A percentile compares a stretch with the other conserved stretches of the same genome.
Evolutionary conservation across 768 basidiomycete species (phyloP).

Genomic region (Chalciporus sphaerocephalus): DNA sequence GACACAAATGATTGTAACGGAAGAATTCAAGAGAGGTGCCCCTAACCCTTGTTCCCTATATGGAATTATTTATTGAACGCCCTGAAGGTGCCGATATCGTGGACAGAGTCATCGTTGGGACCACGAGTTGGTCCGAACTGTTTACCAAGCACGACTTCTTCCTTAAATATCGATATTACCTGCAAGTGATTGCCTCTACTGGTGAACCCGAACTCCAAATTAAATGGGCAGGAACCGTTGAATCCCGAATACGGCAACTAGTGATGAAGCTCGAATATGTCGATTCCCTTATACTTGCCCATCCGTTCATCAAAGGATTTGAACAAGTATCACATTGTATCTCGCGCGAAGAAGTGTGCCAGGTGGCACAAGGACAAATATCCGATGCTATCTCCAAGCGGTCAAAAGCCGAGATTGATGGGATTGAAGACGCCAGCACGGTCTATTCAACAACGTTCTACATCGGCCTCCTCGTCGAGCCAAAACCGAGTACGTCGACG

Average conservation of each 20-base stretch:
- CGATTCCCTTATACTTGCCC: constrained; percentile 85
- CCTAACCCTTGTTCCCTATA: not conserved
- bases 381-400: constrained; percentile 67
- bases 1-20: constrained; percentile 93
- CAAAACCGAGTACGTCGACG: constrained; percentile 71
- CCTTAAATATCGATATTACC: constrained; percentile 92
- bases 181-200: constrained; percentile 92
- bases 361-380: constrained; percentile 84
- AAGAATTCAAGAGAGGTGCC: constrained; percentile 89
- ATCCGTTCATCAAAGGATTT: constrained; percentile 94
- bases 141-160: constrained; percentile 97
- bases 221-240: constrained; percentile 99
- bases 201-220: constrained; percentile 79
- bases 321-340: constrained; percentile 83
- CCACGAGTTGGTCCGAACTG: constrained; percentile 86
- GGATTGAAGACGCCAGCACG: constrained; percentile 68
- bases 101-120: constrained; percentile 83
- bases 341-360: constrained; percentile 80
- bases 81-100: constrained; percentile 87
- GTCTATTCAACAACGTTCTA: constrained; percentile 98
- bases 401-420: constrained; percentile 74
- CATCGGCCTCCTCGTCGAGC: constrained; percentile 89
- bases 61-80: constrained; percentile 13
- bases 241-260: constrained; percentile 91
- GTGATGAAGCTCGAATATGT: constrained; percentile 98